Percentiles rank a stretch among this genome's conserved stretches.
phyloP scores from a whole-genome alignment of 2,329 filamentous ascomycete genomes.

The Drechslera avenae region DNA sequence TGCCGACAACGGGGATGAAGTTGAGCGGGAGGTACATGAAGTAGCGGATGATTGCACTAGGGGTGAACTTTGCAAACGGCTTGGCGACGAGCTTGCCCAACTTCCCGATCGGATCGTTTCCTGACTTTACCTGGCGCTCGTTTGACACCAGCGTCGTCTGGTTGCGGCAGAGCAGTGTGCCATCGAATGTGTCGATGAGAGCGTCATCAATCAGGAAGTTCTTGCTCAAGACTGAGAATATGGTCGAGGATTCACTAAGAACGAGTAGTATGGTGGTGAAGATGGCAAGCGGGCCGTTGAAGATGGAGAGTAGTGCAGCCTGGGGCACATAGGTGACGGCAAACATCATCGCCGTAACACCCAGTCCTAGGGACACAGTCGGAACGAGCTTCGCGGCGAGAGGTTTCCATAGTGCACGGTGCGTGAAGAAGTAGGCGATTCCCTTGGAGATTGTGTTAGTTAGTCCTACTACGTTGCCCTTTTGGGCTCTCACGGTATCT shows the following conservation, averaged over 20 bases:
- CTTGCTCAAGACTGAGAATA: conserved; percentile 62
- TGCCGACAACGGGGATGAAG: conserved; percentile 89
- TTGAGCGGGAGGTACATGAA: conserved; percentile 89
- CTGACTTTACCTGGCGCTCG: conserved; percentile 71
- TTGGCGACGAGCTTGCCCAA: conserved; percentile 63
- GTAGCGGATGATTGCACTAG: conserved; percentile 72
- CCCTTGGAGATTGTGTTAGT: conserved; percentile 52
- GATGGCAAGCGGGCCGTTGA: conserved; percentile 82
- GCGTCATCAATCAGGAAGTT: conserved; percentile 81
- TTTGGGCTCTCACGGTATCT: too few species aligned
- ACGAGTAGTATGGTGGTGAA: conserved; percentile 73
- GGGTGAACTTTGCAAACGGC: conserved; percentile 60
- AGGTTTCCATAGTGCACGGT: conserved; percentile 64
- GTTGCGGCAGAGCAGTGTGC: conserved; percentile 61
- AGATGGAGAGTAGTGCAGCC: conserved; percentile 78
- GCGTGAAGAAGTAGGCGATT: conserved; percentile 63
- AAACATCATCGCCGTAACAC: conserved; percentile 82
- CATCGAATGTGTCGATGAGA: conserved; percentile 88
- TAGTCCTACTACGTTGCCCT: neutral
- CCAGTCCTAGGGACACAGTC: conserved; percentile 71
- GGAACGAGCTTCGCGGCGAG: conserved; percentile 62
- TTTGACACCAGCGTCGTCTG: conserved; percentile 69
- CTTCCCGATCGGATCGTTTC: conserved; percentile 58
- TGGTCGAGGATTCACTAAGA: conserved; percentile 55
- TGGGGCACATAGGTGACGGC: conserved; percentile 85